A percentile compares a stretch with the other conserved stretches of the same genome.
phyloP scores from a whole-genome alignment of 2,329 filamentous ascomycete genomes.

The Alternaria dauci region DNA sequence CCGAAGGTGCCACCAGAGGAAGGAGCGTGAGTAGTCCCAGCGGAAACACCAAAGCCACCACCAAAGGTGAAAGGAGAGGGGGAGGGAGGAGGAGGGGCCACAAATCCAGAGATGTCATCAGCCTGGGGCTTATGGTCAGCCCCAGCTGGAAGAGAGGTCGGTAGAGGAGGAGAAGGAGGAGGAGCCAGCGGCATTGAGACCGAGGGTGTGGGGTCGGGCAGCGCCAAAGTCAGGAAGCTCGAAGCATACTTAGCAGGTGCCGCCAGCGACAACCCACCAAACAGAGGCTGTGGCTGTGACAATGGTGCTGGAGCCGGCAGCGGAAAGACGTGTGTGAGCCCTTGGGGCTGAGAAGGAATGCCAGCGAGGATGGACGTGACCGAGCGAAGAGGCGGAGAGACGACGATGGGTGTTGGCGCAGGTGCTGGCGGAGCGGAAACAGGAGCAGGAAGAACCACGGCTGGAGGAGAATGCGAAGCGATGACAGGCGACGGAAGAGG shows the following conservation, averaged over 20 bases:
- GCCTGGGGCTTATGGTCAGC: constrained; percentile 8
- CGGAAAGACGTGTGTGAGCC: background rate
- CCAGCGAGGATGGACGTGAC: constrained; percentile 1
- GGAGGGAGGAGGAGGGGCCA: background rate
- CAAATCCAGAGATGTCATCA: background rate
- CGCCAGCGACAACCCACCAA: background rate
- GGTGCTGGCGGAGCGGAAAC: background rate
- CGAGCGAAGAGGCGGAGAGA: background rate
- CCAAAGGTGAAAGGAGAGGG: background rate
- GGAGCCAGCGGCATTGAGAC: background rate
- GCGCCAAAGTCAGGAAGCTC: constrained; percentile 4
- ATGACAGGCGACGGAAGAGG: background rate
- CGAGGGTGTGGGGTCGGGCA: constrained; percentile 2
- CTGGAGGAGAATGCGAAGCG: background rate
- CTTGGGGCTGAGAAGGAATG: constrained; percentile 2
- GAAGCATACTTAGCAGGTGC: background rate
- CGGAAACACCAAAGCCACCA: background rate
- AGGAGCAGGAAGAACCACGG: background rate
- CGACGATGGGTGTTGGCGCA: background rate
- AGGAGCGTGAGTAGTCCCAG: background rate
- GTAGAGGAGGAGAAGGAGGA: background rate
- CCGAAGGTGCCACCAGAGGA: background rate
- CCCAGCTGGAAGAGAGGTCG: background rate
- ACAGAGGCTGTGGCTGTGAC: background rate
- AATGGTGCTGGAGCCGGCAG: background rate